phyloP scores from a whole-genome alignment of 140 eudicot species.

The Bidens hawaiensis region DNA sequence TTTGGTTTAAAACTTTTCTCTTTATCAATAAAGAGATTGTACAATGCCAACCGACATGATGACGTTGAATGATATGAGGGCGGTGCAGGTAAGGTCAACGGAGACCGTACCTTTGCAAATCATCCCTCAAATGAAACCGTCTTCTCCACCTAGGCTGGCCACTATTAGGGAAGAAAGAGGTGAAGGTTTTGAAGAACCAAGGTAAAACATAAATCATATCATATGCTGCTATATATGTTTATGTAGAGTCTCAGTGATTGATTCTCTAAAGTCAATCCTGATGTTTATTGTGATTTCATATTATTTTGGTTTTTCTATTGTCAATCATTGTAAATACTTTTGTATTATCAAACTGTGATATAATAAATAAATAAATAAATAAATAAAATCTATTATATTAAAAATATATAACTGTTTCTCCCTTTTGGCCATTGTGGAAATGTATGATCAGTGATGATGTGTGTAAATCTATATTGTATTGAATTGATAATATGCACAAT shows the following conservation, averaged over 20 bases:
- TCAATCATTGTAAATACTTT: constrained; percentile 19
- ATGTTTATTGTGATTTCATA: constrained; percentile 19
- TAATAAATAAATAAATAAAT: too few relatives aligned
- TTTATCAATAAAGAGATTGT: constrained; percentile 34
- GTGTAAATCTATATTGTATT: too few relatives aligned
- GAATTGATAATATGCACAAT: too few relatives aligned
- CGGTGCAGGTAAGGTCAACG: constrained; percentile 21
- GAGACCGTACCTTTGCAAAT: constrained; percentile 60
- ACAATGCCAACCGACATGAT: constrained; percentile 8
- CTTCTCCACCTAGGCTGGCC: constrained; percentile 56
- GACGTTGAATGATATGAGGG: constrained; percentile 29
- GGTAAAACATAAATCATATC: constrained; percentile 12
- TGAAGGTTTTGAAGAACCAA: constrained; percentile 42
- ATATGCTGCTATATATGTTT: constrained; percentile 5
- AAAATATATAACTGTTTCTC: too few relatives aligned
- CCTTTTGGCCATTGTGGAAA: background rate
- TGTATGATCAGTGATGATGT: too few relatives aligned
- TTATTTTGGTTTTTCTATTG: constrained; percentile 13
- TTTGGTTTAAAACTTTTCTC: constrained; percentile 30
- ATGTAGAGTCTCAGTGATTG: constrained; percentile 24
- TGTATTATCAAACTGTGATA: constrained; percentile 21
- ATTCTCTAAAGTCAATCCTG: constrained; percentile 20
- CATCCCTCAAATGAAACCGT: constrained; percentile 40
- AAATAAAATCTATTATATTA: background rate
- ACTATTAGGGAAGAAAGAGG: constrained; percentile 61